Base-by-base conservation (phyloP, 805 yeast species). In the Maudiozyma pseudohumilis region DNA sequence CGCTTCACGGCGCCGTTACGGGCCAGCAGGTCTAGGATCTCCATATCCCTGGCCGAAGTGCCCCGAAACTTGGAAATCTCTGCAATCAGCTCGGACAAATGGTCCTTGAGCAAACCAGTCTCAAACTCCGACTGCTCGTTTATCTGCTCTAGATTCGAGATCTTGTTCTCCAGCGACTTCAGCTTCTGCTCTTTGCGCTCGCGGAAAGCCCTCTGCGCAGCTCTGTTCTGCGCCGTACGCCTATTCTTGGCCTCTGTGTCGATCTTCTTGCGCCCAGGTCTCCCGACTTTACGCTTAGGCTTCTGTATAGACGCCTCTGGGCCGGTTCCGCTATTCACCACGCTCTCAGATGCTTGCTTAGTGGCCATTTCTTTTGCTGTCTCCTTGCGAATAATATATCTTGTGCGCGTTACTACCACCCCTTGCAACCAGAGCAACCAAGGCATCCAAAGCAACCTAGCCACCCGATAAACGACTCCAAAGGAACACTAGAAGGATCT, bases 151-250 rank as follows among this genome's bases (percentile, higher is more conserved):
- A 89, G 69, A 46, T 64, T 59, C 35, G 69, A 61, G 11, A 89
- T 94, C 48, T 83, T 78, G 33, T 76, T 77, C 56, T 88, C 96
- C 43, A 89, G 68, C 46, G 86, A 95, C 53, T 76, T 74, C 77
- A 92, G 73, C 53, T 83, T 85, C 35, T 70, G 70, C 59, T 89
- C 97, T 59, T 89, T 89, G 43, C 97, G 74, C 61, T 92, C 97
- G 40, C 97, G 69, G 62, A 86, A 89, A 6, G 97, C 97, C 39
- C 97, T 69, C 62, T 92, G 98, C n/a, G 97, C 97, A 3, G 96
- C 96, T 51, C 97, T 72, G 60, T 92, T 89, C 63, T 92, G 97
- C 2, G 96, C 96, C 12, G 95, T 86, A 49, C 98, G 70, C 67
- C 85, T 89, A 52, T 76, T 77, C 55, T 81, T 86, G 7, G 94